Base-by-base conservation (phyloP, 345 rosid genomes). In the Gossypium sturtianum region DNA sequence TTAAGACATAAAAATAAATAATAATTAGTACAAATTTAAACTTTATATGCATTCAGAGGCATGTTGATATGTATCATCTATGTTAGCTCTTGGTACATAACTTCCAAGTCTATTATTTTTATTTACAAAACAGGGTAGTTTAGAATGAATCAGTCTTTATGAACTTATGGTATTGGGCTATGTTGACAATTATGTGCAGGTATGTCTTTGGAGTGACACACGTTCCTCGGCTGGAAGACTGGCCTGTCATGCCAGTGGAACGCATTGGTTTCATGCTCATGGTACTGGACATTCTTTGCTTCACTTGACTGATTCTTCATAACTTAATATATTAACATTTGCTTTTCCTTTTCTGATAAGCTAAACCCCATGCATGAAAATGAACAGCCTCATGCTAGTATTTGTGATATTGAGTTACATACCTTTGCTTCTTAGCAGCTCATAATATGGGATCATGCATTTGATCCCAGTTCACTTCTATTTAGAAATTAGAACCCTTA, bases 241-340 rank as follows among this genome's bases (percentile, higher is more conserved):
- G 90, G 90, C 92, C 92, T 56, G 89, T 87, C 66, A 88, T 90
- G 95, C 92, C 90, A 0, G 91, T 87, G 74, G 94, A 90, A 43
- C 87, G 75, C 78, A 80, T 88, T 44, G 92, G 95, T 29, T 90
- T 90, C 64, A 84, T 79, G 85, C 91, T 87, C 4, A 82, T 82
- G 95, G 92, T 88, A 83, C 47, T 11, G 27, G 23, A 5, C 29
- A 45, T 66, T 12, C 29, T 16, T 29, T 54, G 25, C 15, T 27
- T 17, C 12, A 51, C 20, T 69, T 2, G 4, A 53, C 11, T 29
- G 16, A 11, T 52, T 17, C 23, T 16, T 54, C 12, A 1, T 2
- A 47, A 12, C 22, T 16, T 7, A 70, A 38, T 12, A 54, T 34
- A 20, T 29, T 12, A 38, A 72, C 54, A 13, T 2, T 1, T 20